A percentile compares a stretch with the other conserved stretches of the same genome.
Evolutionary conservation across 805 yeast genomes (phyloP).

Genomic region (Wickerhamiella hasegawae): DNA sequence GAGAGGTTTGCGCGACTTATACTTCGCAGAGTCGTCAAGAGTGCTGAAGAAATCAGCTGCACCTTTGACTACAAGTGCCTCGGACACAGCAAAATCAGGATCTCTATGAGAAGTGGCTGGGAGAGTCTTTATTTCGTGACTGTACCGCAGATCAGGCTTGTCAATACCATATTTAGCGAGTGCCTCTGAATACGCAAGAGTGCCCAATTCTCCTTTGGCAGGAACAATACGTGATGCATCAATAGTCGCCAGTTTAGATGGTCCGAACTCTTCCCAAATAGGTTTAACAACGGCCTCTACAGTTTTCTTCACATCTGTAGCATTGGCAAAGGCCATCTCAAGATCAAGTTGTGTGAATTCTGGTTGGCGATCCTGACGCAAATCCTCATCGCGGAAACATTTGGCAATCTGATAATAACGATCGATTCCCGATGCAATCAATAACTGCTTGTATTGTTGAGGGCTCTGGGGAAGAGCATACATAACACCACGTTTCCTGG

Average conservation of each 20-base stretch:
- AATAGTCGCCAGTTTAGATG: slow-evolving; percentile 19
- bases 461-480: slow-evolving; percentile 97
- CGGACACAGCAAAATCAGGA: slow-evolving; percentile 49
- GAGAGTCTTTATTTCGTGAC: slow-evolving; percentile 35
- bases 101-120: slow-evolving; percentile 25
- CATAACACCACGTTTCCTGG: slow-evolving; percentile 43
- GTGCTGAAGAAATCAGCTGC: background rate
- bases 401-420: slow-evolving; percentile 80
- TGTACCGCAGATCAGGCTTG: slow-evolving; percentile 70
- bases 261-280: slow-evolving; percentile 39
- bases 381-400: slow-evolving; percentile 93
- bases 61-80: slow-evolving; percentile 40
- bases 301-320: slow-evolving; percentile 46
- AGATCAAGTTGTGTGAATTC: slow-evolving; percentile 95
- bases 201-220: background rate
- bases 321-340: slow-evolving; percentile 74
- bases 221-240: slow-evolving; percentile 8
- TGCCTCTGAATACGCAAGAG: slow-evolving; percentile 50
- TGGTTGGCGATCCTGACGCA: slow-evolving; percentile 90
- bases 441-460: slow-evolving; percentile 86
- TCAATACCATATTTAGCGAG: slow-evolving; percentile 72
- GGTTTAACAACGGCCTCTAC: slow-evolving; percentile 40
- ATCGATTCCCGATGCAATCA: slow-evolving; percentile 87
- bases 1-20: slow-evolving; percentile 3
- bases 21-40: background rate